Conservation (phyloP, 495 filamentous ascomycete species). For the Tuber calosporum region DNA sequence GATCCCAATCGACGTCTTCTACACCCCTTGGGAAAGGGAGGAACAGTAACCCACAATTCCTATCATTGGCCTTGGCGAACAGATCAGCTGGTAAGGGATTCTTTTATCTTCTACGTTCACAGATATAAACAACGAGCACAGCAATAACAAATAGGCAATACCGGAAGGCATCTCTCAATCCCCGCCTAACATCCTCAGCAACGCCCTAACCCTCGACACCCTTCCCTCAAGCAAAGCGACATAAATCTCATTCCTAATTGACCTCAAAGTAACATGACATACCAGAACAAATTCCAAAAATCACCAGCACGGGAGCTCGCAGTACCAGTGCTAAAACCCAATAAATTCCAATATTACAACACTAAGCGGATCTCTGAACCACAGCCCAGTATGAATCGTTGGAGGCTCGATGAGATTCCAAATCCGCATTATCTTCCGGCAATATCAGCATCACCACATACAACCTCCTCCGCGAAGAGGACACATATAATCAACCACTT, state of each 20-base stretch:
- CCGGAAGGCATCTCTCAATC: background rate
- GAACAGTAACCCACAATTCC: background rate
- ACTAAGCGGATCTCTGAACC: background rate
- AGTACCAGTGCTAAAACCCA: background rate
- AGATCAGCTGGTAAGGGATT: background rate
- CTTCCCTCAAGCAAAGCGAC: background rate
- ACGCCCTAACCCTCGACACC: background rate
- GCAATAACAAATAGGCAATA: background rate
- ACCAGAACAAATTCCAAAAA: background rate
- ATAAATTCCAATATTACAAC: background rate
- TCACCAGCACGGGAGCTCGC: background rate
- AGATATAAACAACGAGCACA: background rate
- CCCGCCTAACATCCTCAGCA: background rate
- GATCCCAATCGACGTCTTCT: background rate
- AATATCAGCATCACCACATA: background rate
- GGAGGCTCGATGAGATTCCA: background rate
- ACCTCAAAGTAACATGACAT: background rate
- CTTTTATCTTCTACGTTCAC: background rate
- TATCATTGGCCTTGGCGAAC: background rate
- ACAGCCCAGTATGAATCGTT: background rate
- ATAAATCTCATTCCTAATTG: background rate
- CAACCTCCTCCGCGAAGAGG: background rate
- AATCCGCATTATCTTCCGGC: background rate
- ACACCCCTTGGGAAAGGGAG: background rate
- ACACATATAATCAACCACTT: background rate